Conservation (phyloP, 2,329 filamentous ascomycete genomes). For the Metarhizium anisopliae region DNA sequence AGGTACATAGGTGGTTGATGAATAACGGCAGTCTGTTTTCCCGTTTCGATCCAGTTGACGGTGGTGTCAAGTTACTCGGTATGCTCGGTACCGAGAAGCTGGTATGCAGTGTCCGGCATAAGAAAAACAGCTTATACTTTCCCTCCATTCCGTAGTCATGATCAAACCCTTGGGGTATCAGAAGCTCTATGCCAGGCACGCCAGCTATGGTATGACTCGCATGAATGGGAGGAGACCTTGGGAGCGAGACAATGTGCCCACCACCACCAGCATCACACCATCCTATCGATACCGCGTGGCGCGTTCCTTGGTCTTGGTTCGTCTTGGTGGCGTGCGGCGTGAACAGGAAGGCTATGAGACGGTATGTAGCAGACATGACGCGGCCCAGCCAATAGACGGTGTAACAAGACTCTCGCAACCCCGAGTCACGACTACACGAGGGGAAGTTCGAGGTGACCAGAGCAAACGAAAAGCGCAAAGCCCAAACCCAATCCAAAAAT, state of each 20-base stretch:
- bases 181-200: background rate
- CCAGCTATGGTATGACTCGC: background rate
- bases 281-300: background rate
- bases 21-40: too few species aligned
- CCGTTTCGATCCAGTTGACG: too few species aligned
- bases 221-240: background rate
- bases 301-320: background rate
- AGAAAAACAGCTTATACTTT: background rate
- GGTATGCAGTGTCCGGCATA: background rate
- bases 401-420: background rate
- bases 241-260: background rate
- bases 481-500: background rate
- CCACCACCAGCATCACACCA: background rate
- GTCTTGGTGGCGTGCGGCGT: background rate
- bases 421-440: background rate
- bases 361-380: constrained; percentile 2
- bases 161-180: background rate
- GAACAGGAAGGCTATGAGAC: background rate
- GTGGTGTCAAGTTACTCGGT: too few species aligned
- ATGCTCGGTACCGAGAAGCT: too few species aligned
- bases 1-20: too few species aligned
- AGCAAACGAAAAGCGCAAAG: background rate
- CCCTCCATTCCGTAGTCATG: background rate
- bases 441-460: background rate
- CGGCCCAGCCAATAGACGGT: constrained; percentile 8